Percentiles rank a stretch among this genome's conserved stretches.
Conservation (phyloP, 1,284 basidiomycete species). For the Cryptococcus sp. region DNA sequence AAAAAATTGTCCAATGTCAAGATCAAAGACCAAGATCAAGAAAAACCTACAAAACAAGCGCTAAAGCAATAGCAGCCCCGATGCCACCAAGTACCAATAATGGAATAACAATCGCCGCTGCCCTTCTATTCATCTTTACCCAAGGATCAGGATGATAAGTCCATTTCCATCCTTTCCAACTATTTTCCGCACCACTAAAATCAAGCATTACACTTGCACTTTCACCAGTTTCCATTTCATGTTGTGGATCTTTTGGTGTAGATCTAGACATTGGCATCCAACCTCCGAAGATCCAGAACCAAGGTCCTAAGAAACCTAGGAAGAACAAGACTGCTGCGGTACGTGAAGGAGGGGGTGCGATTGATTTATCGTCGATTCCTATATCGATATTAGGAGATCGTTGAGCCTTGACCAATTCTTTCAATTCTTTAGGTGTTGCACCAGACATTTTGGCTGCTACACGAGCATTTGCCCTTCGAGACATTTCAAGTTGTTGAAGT, state of each 20-base stretch:
- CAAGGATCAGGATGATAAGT: slow-evolving; percentile 13
- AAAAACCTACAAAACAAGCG: not conserved
- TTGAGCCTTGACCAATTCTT: not conserved
- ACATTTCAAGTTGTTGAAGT: not conserved
- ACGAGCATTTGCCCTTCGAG: not conserved
- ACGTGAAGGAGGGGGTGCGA: not conserved
- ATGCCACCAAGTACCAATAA: slow-evolving; percentile 5
- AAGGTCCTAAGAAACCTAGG: not conserved
- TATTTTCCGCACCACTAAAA: not conserved
- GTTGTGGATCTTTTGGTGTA: no score
- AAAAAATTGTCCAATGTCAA: not conserved
- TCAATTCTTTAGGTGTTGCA: not conserved
- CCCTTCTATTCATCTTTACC: slow-evolving; percentile 8
- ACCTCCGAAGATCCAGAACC: not conserved
- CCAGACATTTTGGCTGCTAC: not conserved
- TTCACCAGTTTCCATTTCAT: not conserved
- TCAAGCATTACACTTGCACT: not conserved
- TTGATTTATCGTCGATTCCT: not conserved
- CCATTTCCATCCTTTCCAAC: slow-evolving; percentile 1
- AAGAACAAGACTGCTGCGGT: not conserved
- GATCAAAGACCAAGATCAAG: not conserved
- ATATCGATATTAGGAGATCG: not conserved
- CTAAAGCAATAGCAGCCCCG: slow-evolving; percentile 7
- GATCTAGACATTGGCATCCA: not conserved
- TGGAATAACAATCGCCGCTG: slow-evolving; percentile 9